phyloP scores from a whole-genome alignment of 2,329 filamentous ascomycete species.

The Coniella vitis region DNA sequence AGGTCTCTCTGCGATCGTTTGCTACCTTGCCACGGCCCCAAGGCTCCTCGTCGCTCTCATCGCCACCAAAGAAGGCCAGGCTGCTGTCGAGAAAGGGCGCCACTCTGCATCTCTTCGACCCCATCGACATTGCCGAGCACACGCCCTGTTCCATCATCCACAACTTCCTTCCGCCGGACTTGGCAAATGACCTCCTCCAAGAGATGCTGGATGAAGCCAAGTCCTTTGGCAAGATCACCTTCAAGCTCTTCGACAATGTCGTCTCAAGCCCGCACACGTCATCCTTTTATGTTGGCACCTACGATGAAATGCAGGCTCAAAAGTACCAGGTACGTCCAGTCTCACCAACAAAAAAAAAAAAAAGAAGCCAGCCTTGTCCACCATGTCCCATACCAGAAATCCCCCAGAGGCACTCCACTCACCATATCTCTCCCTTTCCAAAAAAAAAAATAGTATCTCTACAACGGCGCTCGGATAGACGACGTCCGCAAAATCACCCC shows the following conservation, averaged over 20 bases:
- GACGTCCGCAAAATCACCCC: slow-evolving; percentile 73
- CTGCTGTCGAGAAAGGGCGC: slow-evolving; percentile 66
- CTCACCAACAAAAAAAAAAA: too few species aligned
- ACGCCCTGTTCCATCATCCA: slow-evolving; percentile 91
- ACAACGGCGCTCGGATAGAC: slow-evolving; percentile 70
- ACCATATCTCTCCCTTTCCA: background rate
- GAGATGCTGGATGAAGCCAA: slow-evolving; percentile 71
- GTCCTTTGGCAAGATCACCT: slow-evolving; percentile 63
- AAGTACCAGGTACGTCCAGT: slow-evolving; percentile 47
- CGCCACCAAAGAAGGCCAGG: slow-evolving; percentile 35
- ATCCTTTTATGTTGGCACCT: slow-evolving; percentile 73
- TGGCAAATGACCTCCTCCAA: slow-evolving; percentile 65
- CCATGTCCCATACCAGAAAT: too few species aligned
- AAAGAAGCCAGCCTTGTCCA: too few species aligned
- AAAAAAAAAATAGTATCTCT: slow-evolving; percentile 51
- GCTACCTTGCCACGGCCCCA: slow-evolving; percentile 18
- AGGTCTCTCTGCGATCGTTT: slow-evolving; percentile 57
- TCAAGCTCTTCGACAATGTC: slow-evolving; percentile 82
- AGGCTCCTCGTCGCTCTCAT: slow-evolving; percentile 8
- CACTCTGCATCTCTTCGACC: slow-evolving; percentile 78
- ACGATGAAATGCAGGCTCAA: slow-evolving; percentile 62
- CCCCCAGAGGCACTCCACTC: too few species aligned
- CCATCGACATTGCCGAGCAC: slow-evolving; percentile 70
- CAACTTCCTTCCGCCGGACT: slow-evolving; percentile 69
- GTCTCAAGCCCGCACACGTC: slow-evolving; percentile 81